Conservation (phyloP, 1,139 yeast species). For the Kluyveromyces sp. region DNA sequence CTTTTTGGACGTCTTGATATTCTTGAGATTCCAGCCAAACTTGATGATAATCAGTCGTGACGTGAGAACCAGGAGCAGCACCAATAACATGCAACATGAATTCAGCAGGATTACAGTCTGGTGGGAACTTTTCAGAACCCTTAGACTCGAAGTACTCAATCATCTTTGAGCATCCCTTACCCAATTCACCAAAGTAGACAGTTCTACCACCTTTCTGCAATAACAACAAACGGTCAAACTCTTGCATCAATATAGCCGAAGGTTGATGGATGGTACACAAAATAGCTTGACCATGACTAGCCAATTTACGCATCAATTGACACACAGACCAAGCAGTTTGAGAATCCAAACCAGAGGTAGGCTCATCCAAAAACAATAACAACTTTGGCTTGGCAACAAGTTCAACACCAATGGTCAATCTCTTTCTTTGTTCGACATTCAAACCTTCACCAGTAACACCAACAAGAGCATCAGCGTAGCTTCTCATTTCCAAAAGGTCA, state of each 20-base stretch:
- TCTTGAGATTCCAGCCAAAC: constrained; percentile 61
- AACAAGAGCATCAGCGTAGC: constrained; percentile 65
- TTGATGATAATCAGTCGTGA: constrained; percentile 56
- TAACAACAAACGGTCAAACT: constrained; percentile 58
- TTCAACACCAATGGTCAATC: constrained; percentile 72
- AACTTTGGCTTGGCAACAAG: constrained; percentile 73
- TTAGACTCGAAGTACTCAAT: constrained; percentile 55
- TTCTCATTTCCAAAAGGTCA: constrained; percentile 52
- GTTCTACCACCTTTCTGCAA: constrained; percentile 59
- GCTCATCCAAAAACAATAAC: constrained; percentile 71
- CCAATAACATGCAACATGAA: constrained; percentile 83
- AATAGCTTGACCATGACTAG: constrained; percentile 63
- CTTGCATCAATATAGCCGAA: constrained; percentile 57
- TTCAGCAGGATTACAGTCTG: constrained; percentile 72
- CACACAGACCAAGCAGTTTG: constrained; percentile 76
- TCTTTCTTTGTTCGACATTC: constrained; percentile 69
- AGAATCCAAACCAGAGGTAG: constrained; percentile 81
- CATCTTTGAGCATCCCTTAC: constrained; percentile 45
- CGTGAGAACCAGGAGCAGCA: constrained; percentile 75
- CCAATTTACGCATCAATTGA: constrained; percentile 54
- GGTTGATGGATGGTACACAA: constrained; percentile 73
- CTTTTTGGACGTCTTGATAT: constrained; percentile 36
- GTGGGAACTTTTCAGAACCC: constrained; percentile 60
- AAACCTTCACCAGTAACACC: constrained; percentile 62
- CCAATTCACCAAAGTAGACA: constrained; percentile 68